A percentile compares a stretch with the other conserved stretches of the same genome.
phyloP scores from a whole-genome alignment of 306 rosid species.

The Casuarina glauca region DNA sequence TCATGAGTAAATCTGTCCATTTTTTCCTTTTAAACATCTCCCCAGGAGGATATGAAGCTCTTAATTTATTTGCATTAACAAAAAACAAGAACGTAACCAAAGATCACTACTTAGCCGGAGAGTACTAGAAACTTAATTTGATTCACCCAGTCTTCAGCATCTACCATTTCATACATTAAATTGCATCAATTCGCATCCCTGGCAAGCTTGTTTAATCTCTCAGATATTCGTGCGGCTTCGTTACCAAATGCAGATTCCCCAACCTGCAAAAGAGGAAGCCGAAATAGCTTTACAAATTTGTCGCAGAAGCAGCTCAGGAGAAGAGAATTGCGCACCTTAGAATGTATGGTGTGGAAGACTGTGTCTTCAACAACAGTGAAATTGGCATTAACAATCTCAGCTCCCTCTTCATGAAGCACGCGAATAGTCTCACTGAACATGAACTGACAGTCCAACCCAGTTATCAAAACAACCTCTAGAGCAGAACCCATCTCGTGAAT shows the following conservation, averaged over 20 bases:
- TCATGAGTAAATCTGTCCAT: background rate
- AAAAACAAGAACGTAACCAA: background rate
- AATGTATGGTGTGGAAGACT: constrained; percentile 59
- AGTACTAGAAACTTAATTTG: background rate
- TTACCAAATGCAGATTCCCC: constrained; percentile 27
- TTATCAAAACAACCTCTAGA: constrained; percentile 49
- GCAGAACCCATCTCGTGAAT: constrained; percentile 50
- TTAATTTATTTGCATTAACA: no score
- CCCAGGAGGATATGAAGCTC: no score
- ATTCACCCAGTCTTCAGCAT: background rate
- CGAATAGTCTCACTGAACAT: constrained; percentile 53
- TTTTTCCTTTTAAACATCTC: background rate
- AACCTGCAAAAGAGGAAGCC: constrained; percentile 36
- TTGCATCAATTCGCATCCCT: constrained; percentile 12
- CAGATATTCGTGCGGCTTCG: constrained; percentile 47
- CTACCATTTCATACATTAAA: background rate
- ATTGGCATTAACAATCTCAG: constrained; percentile 59
- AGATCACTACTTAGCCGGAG: background rate
- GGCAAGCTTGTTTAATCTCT: constrained; percentile 46
- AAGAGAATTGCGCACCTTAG: constrained; percentile 37
- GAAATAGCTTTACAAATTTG: background rate
- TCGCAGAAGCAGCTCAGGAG: no score
- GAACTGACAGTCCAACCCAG: constrained; percentile 55
- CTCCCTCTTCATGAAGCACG: constrained; percentile 59
- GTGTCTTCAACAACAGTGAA: constrained; percentile 42